phyloP scores from a whole-genome alignment of 2,329 filamentous ascomycete species.

The Cercospora berteroae region DNA sequence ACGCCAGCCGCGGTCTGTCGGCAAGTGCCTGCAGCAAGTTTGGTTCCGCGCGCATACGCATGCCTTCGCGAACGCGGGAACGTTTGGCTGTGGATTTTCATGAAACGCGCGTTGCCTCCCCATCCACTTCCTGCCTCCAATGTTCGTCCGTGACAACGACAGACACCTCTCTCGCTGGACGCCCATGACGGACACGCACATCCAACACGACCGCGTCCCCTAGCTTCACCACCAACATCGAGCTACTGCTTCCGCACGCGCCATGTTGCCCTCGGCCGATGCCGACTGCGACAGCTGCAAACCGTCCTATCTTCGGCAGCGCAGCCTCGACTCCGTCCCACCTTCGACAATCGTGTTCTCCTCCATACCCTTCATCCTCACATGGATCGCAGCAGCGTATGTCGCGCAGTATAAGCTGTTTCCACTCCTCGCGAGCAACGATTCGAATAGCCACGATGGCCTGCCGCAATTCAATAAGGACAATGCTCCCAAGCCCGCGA shows the following conservation, averaged over 20 bases:
- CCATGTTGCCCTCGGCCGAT: slow-evolving; percentile 41
- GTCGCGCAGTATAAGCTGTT: slow-evolving; percentile 68
- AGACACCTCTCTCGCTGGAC: background rate
- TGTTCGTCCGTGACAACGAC: background rate
- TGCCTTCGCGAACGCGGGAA: slow-evolving; percentile 1
- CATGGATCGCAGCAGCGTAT: slow-evolving; percentile 63
- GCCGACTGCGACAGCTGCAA: slow-evolving; percentile 58
- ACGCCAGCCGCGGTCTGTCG: background rate
- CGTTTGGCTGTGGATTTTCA: background rate
- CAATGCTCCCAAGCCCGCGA: slow-evolving; percentile 41
- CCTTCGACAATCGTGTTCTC: slow-evolving; percentile 58
- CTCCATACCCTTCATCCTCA: slow-evolving; percentile 65
- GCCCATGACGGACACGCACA: background rate
- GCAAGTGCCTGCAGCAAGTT: background rate
- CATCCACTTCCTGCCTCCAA: background rate
- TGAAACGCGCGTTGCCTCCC: slow-evolving; percentile 1
- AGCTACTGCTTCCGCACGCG: slow-evolving; percentile 7
- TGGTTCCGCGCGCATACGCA: background rate
- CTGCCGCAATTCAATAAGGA: slow-evolving; percentile 57
- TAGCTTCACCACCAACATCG: slow-evolving; percentile 4
- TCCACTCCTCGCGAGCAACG: slow-evolving; percentile 64
- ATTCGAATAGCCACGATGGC: slow-evolving; percentile 56
- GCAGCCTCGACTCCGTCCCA: slow-evolving; percentile 45
- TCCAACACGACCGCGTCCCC: slow-evolving; percentile 1
- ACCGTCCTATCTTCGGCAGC: slow-evolving; percentile 49